Evolutionary conservation across 805 yeast genomes (phyloP).

Genomic region (Candida sonorensis): DNA sequence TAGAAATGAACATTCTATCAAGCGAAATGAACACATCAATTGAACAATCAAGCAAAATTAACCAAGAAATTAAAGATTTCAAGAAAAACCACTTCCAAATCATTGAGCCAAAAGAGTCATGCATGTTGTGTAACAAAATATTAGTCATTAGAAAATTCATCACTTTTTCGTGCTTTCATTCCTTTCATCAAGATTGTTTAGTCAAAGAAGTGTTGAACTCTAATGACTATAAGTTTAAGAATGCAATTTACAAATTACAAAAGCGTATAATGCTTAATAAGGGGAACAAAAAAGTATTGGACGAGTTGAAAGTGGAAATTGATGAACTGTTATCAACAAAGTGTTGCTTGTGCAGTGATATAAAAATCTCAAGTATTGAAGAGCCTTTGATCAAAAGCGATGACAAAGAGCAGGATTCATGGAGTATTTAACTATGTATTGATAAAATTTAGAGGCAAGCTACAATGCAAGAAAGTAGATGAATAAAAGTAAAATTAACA

Average conservation of each 20-base stretch:
- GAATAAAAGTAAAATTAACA: too few relatives aligned
- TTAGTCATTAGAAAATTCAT: constrained; percentile 67
- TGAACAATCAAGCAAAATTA: constrained; percentile 49
- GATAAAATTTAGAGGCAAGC: not conserved
- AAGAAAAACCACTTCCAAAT: constrained; percentile 50
- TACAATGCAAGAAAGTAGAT: too few relatives aligned
- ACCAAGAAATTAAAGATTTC: constrained; percentile 47
- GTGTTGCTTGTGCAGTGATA: constrained; percentile 74
- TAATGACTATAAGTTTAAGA: constrained; percentile 61
- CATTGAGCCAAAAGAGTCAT: constrained; percentile 79
- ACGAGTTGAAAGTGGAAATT: constrained; percentile 37
- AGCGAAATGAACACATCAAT: constrained; percentile 73
- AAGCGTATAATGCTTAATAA: constrained; percentile 33
- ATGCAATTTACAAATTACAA: constrained; percentile 50
- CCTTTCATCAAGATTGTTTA: constrained; percentile 86
- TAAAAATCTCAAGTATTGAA: constrained; percentile 64
- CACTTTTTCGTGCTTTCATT: constrained; percentile 85
- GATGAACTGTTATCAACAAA: constrained; percentile 54
- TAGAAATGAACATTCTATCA: constrained; percentile 56
- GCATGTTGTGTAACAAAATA: constrained; percentile 64
- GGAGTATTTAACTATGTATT: constrained; percentile 44
- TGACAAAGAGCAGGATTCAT: constrained; percentile 34
- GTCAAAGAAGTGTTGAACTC: constrained; percentile 51
- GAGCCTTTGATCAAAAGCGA: constrained; percentile 43
- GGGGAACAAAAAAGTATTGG: constrained; percentile 22